Percentiles rank a stretch among this genome's conserved stretches.
Conservation (phyloP, 768 basidiomycete genomes). For the Lactarius evosmus region DNA sequence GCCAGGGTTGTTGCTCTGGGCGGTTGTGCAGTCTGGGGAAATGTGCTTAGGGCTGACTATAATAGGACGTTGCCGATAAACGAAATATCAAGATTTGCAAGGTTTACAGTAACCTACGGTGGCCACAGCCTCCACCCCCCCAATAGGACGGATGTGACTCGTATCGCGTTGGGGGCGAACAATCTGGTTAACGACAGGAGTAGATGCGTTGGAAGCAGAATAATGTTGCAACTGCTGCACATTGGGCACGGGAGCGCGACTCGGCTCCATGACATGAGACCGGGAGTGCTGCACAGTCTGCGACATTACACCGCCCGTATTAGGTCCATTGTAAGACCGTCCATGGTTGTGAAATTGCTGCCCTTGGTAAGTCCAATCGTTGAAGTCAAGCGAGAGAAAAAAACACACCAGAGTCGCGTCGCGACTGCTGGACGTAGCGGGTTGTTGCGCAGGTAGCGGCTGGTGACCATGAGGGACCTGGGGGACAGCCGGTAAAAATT, state of each 20-base stretch:
- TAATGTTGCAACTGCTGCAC: not conserved
- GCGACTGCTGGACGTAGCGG: not conserved
- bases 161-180: not conserved
- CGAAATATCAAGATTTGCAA: not conserved
- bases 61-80: not conserved
- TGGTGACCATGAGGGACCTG: not conserved
- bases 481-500: not conserved
- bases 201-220: not conserved
- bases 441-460: not conserved
- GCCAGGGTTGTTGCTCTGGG: not conserved
- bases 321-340: not conserved
- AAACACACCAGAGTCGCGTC: conserved; percentile 1
- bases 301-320: not conserved
- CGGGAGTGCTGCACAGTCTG: not conserved
- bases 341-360: conserved; percentile 6
- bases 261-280: not conserved
- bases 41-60: not conserved
- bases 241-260: not conserved
- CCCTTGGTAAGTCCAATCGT: not conserved
- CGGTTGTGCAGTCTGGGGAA: not conserved
- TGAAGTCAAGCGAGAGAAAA: not conserved
- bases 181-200: not conserved
- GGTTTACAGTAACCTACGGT: conserved; percentile 7
- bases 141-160: not conserved
- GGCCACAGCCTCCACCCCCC: not conserved